Percentiles rank a stretch among this genome's conserved stretches.
Conservation (phyloP, 306 rosid genomes). For the Castanea sativa region DNA sequence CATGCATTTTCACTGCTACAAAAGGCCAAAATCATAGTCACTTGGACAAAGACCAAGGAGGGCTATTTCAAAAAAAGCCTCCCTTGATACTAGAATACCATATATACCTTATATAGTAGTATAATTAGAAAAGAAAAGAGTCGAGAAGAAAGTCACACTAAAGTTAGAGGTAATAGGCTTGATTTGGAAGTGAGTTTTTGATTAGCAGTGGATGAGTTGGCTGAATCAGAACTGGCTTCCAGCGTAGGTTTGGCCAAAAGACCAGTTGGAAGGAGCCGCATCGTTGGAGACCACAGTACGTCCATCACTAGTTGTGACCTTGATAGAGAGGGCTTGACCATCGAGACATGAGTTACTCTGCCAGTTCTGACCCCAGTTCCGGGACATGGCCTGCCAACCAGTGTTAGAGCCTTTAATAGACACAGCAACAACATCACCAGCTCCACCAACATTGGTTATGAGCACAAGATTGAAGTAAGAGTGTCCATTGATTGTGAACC, state of each 20-base stretch:
- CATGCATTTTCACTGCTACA: neutral
- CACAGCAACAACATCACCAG: constrained; percentile 48
- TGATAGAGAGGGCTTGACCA: constrained; percentile 45
- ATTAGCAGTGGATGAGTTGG: neutral
- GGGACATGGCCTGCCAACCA: constrained; percentile 49
- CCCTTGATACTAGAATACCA: neutral
- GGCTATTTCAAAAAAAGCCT: neutral
- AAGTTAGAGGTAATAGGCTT: constrained; percentile 2
- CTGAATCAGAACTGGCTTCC: constrained; percentile 8
- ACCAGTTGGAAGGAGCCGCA: neutral
- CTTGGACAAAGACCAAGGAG: neutral
- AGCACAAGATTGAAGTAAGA: constrained; percentile 52
- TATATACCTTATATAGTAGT: neutral
- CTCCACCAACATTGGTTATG: constrained; percentile 50
- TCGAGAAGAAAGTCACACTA: neutral
- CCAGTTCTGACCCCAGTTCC: constrained; percentile 27
- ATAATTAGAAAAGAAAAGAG: neutral
- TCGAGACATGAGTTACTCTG: constrained; percentile 34
- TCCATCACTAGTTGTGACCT: neutral
- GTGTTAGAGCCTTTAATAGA: constrained; percentile 46
- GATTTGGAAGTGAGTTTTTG: neutral
- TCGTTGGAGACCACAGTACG: neutral
- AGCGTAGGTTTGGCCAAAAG: constrained; percentile 4
- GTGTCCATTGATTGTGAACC: constrained; percentile 51
- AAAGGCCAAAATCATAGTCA: neutral